Percentiles rank a stretch among this genome's conserved stretches.
phyloP scores from a whole-genome alignment of 441 rosid genomes.

The Raphanus hybrid region DNA sequence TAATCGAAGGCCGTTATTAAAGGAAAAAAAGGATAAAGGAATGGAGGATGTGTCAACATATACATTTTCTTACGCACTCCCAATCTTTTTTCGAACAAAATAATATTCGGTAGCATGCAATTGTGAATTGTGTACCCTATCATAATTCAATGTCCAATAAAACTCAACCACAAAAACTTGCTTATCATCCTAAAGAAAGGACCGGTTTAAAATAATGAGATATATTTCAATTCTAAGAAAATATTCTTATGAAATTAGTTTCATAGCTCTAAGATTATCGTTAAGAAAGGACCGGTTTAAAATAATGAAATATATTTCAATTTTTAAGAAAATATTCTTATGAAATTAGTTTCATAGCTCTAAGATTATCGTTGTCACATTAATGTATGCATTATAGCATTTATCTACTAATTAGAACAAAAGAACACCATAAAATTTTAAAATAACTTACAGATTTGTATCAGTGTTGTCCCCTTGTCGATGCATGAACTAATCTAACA shows the following conservation, averaged over 20 bases:
- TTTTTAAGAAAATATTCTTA: too few relatives aligned
- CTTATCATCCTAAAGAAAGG: background rate
- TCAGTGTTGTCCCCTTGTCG: too few relatives aligned
- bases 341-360: too few relatives aligned
- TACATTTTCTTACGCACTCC: constrained; percentile 3
- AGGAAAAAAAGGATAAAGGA: constrained; percentile 10
- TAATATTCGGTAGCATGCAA: background rate
- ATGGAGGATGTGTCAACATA: constrained; percentile 31
- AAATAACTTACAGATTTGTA: too few relatives aligned
- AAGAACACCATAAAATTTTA: too few relatives aligned
- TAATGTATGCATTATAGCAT: background rate
- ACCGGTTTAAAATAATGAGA: background rate
- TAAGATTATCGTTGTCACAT: background rate
- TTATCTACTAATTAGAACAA: background rate
- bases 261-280: background rate
- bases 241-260: too few relatives aligned
- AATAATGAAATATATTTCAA: background rate
- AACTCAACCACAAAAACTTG: constrained; percentile 24
- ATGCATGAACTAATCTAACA: too few relatives aligned
- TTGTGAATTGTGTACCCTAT: constrained; percentile 1
- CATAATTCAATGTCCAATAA: constrained; percentile 16
- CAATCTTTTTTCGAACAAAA: background rate
- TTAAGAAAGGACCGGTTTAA: too few relatives aligned
- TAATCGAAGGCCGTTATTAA: constrained; percentile 2
- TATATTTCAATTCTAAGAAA: too few relatives aligned